These are phyloP conservation scores for Begonia masoniana DNA, from an alignment of 306 rosid genomes.

Conservation along the genomic window DNA sequence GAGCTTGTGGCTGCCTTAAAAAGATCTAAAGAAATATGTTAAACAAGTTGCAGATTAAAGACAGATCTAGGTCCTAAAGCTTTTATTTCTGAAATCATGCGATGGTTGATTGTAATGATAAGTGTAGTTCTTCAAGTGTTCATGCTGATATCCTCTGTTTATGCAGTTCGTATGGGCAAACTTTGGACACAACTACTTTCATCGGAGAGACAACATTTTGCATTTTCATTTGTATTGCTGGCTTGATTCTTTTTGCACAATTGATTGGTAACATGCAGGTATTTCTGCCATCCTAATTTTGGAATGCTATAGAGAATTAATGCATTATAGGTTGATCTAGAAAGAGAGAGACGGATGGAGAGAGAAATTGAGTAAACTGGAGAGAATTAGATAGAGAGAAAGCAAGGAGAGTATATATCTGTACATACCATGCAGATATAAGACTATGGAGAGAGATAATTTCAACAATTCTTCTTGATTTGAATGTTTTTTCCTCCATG, in stretches of 20 bases:
- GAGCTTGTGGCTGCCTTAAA: no score
- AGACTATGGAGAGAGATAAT: no score
- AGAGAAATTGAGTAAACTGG: no score
- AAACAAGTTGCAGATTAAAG: no score
- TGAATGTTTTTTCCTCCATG: not conserved
- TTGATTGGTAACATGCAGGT: constrained; percentile 96
- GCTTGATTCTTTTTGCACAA: constrained; percentile 51
- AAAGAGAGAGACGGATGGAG: no score
- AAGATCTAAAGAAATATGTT: no score
- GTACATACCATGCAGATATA: no score
- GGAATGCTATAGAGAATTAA: not conserved
- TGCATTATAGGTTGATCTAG: constrained; percentile 1
- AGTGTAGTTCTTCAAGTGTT: not conserved
- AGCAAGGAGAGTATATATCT: no score
- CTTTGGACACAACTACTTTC: constrained; percentile 57
- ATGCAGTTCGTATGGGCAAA: constrained; percentile 67
- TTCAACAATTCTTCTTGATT: no score
- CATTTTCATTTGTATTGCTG: constrained; percentile 46
- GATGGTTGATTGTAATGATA: not conserved
- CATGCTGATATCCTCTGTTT: not conserved
- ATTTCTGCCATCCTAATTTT: not conserved
- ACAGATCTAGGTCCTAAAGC: no score
- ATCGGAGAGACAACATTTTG: constrained; percentile 62
- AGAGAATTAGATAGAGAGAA: no score
- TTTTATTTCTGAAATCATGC: no score